Conservation (phyloP, 768 basidiomycete species). For the Dentipellis sp. region DNA sequence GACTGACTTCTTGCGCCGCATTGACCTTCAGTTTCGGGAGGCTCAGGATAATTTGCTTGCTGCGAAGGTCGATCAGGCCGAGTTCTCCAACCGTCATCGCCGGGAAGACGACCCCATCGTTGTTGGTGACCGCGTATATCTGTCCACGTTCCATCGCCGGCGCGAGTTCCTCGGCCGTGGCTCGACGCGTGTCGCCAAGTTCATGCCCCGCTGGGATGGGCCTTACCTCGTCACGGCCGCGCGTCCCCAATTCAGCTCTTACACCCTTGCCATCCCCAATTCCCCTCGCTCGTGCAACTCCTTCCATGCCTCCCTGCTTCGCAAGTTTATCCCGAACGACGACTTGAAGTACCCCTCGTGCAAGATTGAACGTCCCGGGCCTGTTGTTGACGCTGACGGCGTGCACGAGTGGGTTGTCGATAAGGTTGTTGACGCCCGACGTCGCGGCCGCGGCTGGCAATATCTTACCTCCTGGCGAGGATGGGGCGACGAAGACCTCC, state of each 20-base stretch:
- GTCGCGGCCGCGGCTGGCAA: not conserved
- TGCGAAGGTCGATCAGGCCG: not conserved
- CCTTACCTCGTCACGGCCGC: slow-evolving; percentile 14
- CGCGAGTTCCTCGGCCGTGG: slow-evolving; percentile 20
- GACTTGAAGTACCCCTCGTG: not conserved
- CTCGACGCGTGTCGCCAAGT: slow-evolving; percentile 27
- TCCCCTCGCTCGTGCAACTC: no score
- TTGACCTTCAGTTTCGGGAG: slow-evolving; percentile 2
- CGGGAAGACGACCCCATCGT: slow-evolving; percentile 8
- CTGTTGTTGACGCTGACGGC: not conserved
- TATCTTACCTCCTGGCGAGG: not conserved
- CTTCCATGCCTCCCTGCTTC: not conserved
- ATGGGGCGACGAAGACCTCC: not conserved
- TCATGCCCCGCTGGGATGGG: slow-evolving; percentile 28
- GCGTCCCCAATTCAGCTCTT: slow-evolving; percentile 10
- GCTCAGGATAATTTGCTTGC: slow-evolving; percentile 11
- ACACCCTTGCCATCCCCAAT: slow-evolving; percentile 4
- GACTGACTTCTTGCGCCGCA: not conserved
- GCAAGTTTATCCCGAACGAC: no score
- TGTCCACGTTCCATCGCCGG: slow-evolving; percentile 23
- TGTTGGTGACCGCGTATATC: slow-evolving; percentile 25
- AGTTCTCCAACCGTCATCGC: not conserved
- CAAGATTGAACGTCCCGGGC: not conserved
- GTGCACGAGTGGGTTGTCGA: not conserved
- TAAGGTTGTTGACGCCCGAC: not conserved